Evolutionary conservation across 2,329 filamentous ascomycete genomes (phyloP).

Genomic region (Tolypocladium tropicale): DNA sequence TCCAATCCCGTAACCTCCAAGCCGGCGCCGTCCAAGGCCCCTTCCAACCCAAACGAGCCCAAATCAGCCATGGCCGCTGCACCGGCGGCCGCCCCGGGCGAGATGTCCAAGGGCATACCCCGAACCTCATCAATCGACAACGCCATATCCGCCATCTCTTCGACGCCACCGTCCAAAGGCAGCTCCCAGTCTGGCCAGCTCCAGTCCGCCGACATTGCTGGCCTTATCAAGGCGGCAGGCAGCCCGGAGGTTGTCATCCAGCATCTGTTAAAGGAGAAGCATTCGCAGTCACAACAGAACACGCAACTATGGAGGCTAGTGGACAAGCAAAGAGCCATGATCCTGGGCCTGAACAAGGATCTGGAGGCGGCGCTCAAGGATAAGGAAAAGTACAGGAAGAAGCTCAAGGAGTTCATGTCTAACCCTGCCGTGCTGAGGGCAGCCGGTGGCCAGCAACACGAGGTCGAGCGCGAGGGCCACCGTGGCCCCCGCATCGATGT

Average conservation of each 20-base stretch:
- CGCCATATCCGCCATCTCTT: conserved; percentile 70
- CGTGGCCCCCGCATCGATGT: conserved; percentile 14
- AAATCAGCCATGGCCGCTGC: conserved; percentile 37
- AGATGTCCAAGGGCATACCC: conserved; percentile 32
- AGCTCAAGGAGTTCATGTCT: conserved; percentile 64
- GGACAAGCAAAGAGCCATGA: conserved; percentile 91
- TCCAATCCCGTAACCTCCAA: conserved; percentile 33
- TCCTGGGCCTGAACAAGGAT: conserved; percentile 88
- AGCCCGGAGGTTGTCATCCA: conserved; percentile 83
- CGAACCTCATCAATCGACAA: conserved; percentile 89
- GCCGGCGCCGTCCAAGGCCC: conserved; percentile 17
- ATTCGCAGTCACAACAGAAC: conserved; percentile 81
- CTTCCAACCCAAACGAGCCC: conserved; percentile 14
- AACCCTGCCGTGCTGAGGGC: conserved; percentile 22
- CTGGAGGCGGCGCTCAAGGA: conserved; percentile 84
- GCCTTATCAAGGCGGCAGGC: conserved; percentile 73
- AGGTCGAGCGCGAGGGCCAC: conserved; percentile 3
- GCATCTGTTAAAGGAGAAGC: conserved; percentile 83
- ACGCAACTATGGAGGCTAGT: conserved; percentile 89
- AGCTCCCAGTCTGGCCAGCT: conserved; percentile 46
- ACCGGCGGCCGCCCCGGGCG: conserved; percentile 28
- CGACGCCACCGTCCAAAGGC: conserved; percentile 40
- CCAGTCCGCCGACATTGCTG: conserved; percentile 65
- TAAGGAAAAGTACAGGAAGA: conserved; percentile 87
- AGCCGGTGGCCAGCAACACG: conserved; percentile 10